phyloP scores from a whole-genome alignment of 2,329 filamentous ascomycete genomes.

The Pezicula neosporulosa region DNA sequence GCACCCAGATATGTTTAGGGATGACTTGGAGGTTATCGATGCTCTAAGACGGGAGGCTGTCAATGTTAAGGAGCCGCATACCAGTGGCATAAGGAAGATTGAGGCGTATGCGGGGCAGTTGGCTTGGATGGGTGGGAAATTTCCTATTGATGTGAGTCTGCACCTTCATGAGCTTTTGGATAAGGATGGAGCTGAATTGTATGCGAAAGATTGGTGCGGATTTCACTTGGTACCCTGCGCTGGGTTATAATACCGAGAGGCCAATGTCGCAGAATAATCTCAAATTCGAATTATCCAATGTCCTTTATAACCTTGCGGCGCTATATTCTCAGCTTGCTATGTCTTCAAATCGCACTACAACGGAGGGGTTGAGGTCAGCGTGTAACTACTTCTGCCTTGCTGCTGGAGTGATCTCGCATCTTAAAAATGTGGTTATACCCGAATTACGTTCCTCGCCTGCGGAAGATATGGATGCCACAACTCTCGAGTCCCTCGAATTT shows the following conservation, averaged over 20 bases:
- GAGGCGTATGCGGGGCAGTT: slow-evolving; percentile 89
- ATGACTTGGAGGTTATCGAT: slow-evolving; percentile 86
- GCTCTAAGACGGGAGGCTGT: slow-evolving; percentile 80
- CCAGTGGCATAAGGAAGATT: slow-evolving; percentile 83
- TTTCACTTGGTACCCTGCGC: slow-evolving; percentile 91
- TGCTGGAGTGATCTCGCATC: slow-evolving; percentile 77
- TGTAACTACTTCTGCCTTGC: slow-evolving; percentile 88
- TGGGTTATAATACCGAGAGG: slow-evolving; percentile 83
- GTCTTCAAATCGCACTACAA: slow-evolving; percentile 70
- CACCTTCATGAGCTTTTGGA: background rate
- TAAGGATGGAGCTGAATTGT: slow-evolving; percentile 8
- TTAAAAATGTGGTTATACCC: slow-evolving; percentile 73
- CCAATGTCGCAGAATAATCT: slow-evolving; percentile 65
- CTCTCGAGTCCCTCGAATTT: slow-evolving; percentile 77
- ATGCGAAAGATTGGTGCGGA: slow-evolving; percentile 75
- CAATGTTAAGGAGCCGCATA: slow-evolving; percentile 82
- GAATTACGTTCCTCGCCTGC: slow-evolving; percentile 81
- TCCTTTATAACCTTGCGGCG: slow-evolving; percentile 89
- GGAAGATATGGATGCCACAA: slow-evolving; percentile 92
- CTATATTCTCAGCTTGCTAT: slow-evolving; percentile 91
- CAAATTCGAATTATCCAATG: slow-evolving; percentile 83
- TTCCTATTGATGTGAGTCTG: slow-evolving; percentile 78
- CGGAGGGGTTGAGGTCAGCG: slow-evolving; percentile 81
- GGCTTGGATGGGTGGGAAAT: slow-evolving; percentile 90
- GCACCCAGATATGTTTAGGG: slow-evolving; percentile 92